These are phyloP conservation scores for Cladorrhinum sp. DNA, from an alignment of 2,329 filamentous ascomycete species.

Conservation along the genomic window DNA sequence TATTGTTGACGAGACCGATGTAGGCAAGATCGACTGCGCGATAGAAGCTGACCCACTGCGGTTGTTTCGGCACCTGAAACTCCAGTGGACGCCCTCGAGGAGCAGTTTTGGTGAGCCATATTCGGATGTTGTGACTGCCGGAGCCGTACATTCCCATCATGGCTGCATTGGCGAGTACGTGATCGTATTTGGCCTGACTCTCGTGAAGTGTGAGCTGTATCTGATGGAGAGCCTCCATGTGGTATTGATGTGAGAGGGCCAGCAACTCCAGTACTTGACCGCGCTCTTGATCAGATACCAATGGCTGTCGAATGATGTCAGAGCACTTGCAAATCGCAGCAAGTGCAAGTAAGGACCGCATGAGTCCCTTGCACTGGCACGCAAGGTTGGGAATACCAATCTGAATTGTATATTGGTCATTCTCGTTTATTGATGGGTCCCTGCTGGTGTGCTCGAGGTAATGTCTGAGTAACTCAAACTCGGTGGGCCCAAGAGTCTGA, in stretches of 20 bases:
- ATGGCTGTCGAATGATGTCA: slow-evolving; percentile 29
- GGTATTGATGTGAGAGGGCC: slow-evolving; percentile 35
- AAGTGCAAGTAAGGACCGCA: slow-evolving; percentile 42
- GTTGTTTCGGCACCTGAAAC: slow-evolving; percentile 33
- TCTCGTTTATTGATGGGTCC: slow-evolving; percentile 34
- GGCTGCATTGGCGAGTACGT: slow-evolving; percentile 38
- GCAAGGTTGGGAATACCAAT: slow-evolving; percentile 43
- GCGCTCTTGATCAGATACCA: slow-evolving; percentile 1
- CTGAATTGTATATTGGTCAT: slow-evolving; percentile 40
- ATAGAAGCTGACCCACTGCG: slow-evolving; percentile 39
- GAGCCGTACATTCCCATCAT: slow-evolving; percentile 43
- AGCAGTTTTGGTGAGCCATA: slow-evolving; percentile 32
- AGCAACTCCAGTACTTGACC: slow-evolving; percentile 34
- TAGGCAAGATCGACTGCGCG: slow-evolving; percentile 37
- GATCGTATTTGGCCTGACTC: slow-evolving; percentile 32
- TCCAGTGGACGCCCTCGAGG: slow-evolving; percentile 19
- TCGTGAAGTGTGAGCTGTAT: slow-evolving; percentile 35
- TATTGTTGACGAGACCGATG: slow-evolving; percentile 29
- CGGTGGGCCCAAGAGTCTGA: slow-evolving; percentile 27
- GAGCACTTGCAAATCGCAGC: slow-evolving; percentile 40
- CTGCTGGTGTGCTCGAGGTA: slow-evolving; percentile 42
- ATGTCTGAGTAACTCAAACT: slow-evolving; percentile 39
- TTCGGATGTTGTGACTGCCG: slow-evolving; percentile 37
- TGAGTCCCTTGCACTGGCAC: slow-evolving; percentile 37
- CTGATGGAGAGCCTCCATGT: slow-evolving; percentile 37